Percentiles rank a stretch among this genome's conserved stretches.
Evolutionary conservation across 2,329 filamentous ascomycete genomes (phyloP).

Genomic region (Pseudogymnoascus sp.): DNA sequence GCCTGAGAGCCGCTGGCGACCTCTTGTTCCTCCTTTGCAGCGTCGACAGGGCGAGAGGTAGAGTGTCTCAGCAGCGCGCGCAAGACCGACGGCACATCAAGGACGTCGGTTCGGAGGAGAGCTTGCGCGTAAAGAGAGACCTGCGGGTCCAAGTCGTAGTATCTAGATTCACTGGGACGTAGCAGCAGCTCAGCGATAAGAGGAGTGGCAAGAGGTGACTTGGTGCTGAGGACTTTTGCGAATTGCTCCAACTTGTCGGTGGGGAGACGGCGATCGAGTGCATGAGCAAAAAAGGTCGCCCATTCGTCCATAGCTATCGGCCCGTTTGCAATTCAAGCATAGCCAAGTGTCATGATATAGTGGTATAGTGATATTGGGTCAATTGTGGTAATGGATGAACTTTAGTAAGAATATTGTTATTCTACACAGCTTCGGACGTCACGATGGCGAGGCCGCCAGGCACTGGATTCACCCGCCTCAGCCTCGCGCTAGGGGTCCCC

Average conservation of each 20-base stretch:
- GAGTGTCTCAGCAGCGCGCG: slow-evolving; percentile 47
- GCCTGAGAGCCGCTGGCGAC: slow-evolving; percentile 15
- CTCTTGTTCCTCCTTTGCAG: slow-evolving; percentile 18
- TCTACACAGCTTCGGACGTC: neutral
- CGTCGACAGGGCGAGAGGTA: slow-evolving; percentile 17
- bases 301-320: slow-evolving; percentile 27
- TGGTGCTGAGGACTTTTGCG: slow-evolving; percentile 39
- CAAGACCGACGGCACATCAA: slow-evolving; percentile 48
- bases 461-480: neutral
- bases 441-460: neutral
- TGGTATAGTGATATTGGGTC: neutral
- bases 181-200: slow-evolving; percentile 51
- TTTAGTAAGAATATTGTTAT: neutral
- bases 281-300: slow-evolving; percentile 42
- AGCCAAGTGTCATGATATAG: neutral
- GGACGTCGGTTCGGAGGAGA: slow-evolving; percentile 41
- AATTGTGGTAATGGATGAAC: neutral
- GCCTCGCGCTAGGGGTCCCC: neutral
- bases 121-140: slow-evolving; percentile 50
- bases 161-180: slow-evolving; percentile 40
- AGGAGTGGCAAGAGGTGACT: slow-evolving; percentile 42
- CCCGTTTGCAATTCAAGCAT: neutral
- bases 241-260: slow-evolving; percentile 44
- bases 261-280: slow-evolving; percentile 44
- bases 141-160: slow-evolving; percentile 43